Evolutionary conservation across 306 rosid genomes (phyloP), one percentile per base, ranked within the genome.

Genomic region (Leucaena leucocephala): DNA sequence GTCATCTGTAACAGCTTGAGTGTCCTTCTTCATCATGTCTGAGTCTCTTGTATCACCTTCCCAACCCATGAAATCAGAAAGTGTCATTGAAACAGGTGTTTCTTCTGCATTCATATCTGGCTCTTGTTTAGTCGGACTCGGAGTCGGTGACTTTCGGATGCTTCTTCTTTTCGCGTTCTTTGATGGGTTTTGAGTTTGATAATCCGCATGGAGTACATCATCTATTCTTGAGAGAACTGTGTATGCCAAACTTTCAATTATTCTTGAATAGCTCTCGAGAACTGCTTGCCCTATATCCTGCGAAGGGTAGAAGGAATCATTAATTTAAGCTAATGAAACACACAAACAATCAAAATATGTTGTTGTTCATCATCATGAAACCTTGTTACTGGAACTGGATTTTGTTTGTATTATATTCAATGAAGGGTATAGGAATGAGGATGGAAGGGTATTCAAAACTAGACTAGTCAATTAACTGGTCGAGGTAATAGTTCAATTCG

Each of bases 281-380:
- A 91, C 87, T 27, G 99, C 99, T 62, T 93, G 98, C 62, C 99
- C 99, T 43, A 96, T 88, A 87, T 96, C 97, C 99, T 96, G 86
- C 78, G 71, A 73, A 73, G 7, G 55, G 76, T 80, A 78, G 36
- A 76, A 27, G 54, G 19, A 3, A 19, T 45, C 72, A 61, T 50
- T 59, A 21, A n/a, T 57, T 33, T 40, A 46, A 71, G 57, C 48
- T 78, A 34, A 36, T 34, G 19, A 6, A 58, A 72, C 43, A 48
- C 67, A 27, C 27, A 43, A 19, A 36, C 15, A 39, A 36, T 19
- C 48, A 36, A 66, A 33, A 61, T 12, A 59, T 59, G 66, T 27
- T 22, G 65, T 33, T 59, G 1, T 27, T 27, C 27, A 27, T 27
- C 67, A 33, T 61, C 40, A 61, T 13, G n/a, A 27, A 59, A 27